A percentile compares a stretch with the other conserved stretches of the same genome.
Conservation (phyloP, 768 basidiomycete species). For the Boletus reticuloceps region DNA sequence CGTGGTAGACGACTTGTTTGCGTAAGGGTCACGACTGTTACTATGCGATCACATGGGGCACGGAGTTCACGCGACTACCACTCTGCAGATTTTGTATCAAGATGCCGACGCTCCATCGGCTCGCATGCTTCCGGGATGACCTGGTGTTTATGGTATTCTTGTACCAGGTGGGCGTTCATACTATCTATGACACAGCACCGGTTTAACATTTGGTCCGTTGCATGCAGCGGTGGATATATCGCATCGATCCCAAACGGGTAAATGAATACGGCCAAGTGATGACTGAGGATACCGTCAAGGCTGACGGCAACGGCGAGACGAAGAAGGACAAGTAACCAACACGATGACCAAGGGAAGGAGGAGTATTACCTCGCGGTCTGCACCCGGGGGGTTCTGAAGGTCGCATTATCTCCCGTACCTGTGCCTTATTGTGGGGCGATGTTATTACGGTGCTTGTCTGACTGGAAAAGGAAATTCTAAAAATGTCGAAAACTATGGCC, state of each 20-base stretch:
- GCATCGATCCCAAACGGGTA: slow-evolving; percentile 88
- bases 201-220: slow-evolving; percentile 17
- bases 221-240: slow-evolving; percentile 91
- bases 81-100: slow-evolving; percentile 81
- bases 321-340: slow-evolving; percentile 52
- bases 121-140: slow-evolving; percentile 89
- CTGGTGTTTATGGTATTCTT: slow-evolving; percentile 89
- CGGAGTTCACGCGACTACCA: slow-evolving; percentile 13
- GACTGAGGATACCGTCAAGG: slow-evolving; percentile 42
- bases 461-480: slow-evolving; percentile 6
- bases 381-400: background rate
- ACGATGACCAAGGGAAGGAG: slow-evolving; percentile 1
- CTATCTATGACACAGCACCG: slow-evolving; percentile 2
- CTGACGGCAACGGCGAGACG: slow-evolving; percentile 43
- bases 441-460: background rate
- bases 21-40: slow-evolving; percentile 47
- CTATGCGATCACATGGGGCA: slow-evolving; percentile 13
- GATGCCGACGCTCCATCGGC: slow-evolving; percentile 92
- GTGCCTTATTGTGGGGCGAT: background rate
- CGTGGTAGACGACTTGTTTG: slow-evolving; percentile 90
- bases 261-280: slow-evolving; percentile 96
- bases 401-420: slow-evolving; percentile 14
- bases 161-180: slow-evolving; percentile 67
- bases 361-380: slow-evolving; percentile 3
- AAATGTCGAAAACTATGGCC: slow-evolving; percentile 5